A percentile compares a stretch with the other conserved stretches of the same genome.
phyloP scores from a whole-genome alignment of 805 yeast species.

The Helenozyma rhizophorensis region DNA sequence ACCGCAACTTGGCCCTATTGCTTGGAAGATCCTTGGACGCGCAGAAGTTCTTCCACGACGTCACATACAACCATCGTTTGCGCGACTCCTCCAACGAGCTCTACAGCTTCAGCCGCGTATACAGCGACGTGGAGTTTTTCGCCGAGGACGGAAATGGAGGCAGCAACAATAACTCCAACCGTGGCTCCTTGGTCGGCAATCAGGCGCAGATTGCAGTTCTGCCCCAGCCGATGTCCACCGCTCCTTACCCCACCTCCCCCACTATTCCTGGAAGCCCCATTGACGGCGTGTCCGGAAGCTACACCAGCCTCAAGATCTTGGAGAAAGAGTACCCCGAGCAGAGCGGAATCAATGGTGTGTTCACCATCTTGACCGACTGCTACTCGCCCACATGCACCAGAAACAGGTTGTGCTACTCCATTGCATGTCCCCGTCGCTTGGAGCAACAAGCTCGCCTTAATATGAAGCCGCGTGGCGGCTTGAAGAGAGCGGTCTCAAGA shows the following conservation, averaged over 20 bases:
- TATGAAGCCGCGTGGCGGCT: conserved; percentile 81
- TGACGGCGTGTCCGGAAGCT: conserved; percentile 11
- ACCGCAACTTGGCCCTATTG: conserved; percentile 82
- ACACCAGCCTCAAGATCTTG: conserved; percentile 13
- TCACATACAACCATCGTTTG: conserved; percentile 87
- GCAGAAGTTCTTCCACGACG: conserved; percentile 91
- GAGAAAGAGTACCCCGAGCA: conserved; percentile 16
- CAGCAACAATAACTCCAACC: conserved; percentile 20
- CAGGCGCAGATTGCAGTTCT: conserved; percentile 10
- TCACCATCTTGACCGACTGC: conserved; percentile 88
- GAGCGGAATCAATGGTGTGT: conserved; percentile 77
- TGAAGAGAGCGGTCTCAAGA: conserved; percentile 69
- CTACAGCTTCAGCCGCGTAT: conserved; percentile 70
- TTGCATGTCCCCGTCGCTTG: conserved; percentile 91
- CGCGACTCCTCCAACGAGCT: conserved; percentile 86
- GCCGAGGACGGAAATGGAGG: conserved; percentile 23
- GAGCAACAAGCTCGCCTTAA: conserved; percentile 94
- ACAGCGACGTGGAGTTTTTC: conserved; percentile 43
- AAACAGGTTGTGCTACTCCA: conserved; percentile 83
- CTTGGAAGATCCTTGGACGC: conserved; percentile 92
- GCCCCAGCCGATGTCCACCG: conserved; percentile 15
- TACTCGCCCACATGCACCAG: conserved; percentile 95
- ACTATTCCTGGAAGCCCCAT: conserved; percentile 15
- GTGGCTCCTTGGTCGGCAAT: conserved; percentile 24
- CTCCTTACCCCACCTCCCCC: conserved; percentile 17